A percentile compares a stretch with the other conserved stretches of the same genome.
Conservation (phyloP, 352 stramenopile genomes). For the Aphanomyces invadans region DNA sequence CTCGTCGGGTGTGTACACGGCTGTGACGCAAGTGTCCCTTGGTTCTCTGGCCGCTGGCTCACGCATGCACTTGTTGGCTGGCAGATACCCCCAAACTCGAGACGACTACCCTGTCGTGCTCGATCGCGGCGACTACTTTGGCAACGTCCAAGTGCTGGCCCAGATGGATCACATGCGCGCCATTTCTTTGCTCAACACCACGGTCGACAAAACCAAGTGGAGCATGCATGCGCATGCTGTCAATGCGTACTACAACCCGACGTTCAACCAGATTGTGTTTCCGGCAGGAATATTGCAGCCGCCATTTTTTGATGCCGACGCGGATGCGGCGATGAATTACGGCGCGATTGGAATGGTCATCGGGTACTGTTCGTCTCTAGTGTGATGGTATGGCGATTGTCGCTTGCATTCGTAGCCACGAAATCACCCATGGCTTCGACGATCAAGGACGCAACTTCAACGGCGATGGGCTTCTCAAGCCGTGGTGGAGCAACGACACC, state of each 20-base stretch:
- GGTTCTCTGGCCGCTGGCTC: no score
- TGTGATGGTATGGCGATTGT: no score
- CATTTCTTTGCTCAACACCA: constrained; percentile 17
- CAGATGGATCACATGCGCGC: constrained; percentile 34
- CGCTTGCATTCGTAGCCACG: no score
- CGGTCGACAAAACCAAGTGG: constrained; percentile 67
- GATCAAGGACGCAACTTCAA: constrained; percentile 86
- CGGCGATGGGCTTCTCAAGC: constrained; percentile 81
- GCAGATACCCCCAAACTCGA: constrained; percentile 12
- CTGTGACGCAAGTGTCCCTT: no score
- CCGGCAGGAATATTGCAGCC: constrained; percentile 92
- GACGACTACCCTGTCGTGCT: constrained; percentile 50
- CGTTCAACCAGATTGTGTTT: constrained; percentile 91
- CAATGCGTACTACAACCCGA: constrained; percentile 83
- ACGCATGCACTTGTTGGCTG: neutral
- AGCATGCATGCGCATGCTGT: constrained; percentile 89
- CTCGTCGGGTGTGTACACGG: neutral
- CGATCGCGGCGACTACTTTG: constrained; percentile 33
- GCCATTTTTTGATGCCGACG: constrained; percentile 85
- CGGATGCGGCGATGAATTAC: constrained; percentile 88
- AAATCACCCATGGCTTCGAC: constrained; percentile 96
- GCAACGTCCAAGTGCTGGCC: constrained; percentile 41
- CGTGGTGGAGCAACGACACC: constrained; percentile 91
- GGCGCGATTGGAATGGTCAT: constrained; percentile 90
- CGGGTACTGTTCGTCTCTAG: constrained; percentile 32